Evolutionary conservation across 75 land plant species (phyloP).

Genomic region (Picea sitchensis): DNA sequence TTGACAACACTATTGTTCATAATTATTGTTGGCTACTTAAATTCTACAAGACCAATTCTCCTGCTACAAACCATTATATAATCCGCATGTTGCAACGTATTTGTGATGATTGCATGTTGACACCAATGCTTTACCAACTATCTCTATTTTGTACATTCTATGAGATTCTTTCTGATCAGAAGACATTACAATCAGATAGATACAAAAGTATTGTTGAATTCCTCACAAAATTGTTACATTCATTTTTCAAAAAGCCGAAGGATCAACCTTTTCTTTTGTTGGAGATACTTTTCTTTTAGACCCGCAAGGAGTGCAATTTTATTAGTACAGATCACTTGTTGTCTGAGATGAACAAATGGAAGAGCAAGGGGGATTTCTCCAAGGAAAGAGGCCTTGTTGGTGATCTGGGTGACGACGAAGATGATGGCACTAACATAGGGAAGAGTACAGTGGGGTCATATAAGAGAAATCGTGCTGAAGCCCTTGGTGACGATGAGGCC

Average conservation of each 20-base stretch:
- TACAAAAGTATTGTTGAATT: constrained; percentile 61
- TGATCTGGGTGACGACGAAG: constrained; percentile 22
- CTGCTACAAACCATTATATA: constrained; percentile 66
- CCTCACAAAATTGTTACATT: constrained; percentile 59
- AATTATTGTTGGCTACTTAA: constrained; percentile 93
- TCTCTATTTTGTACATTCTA: constrained; percentile 53
- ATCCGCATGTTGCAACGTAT: constrained; percentile 70
- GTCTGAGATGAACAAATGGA: constrained; percentile 30
- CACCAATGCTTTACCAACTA: background rate
- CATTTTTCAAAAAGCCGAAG: constrained; percentile 68
- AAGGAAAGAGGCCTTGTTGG: constrained; percentile 13
- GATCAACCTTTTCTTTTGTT: constrained; percentile 81
- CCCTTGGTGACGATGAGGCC: constrained; percentile 69
- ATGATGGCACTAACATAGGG: constrained; percentile 21
- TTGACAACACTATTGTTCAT: constrained; percentile 46
- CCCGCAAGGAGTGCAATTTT: constrained; percentile 67
- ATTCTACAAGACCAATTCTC: constrained; percentile 67
- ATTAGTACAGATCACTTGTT: constrained; percentile 56
- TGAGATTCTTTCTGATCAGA: constrained; percentile 67
- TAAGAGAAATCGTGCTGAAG: constrained; percentile 58
- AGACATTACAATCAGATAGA: constrained; percentile 50
- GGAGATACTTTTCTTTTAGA: constrained; percentile 89
- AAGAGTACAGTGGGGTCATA: background rate
- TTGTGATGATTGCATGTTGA: constrained; percentile 71
- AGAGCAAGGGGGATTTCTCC: constrained; percentile 10